Percentiles rank a stretch among this genome's conserved stretches.
phyloP scores from a whole-genome alignment of 1,139 yeast genomes.

The Geotrichum phurueaensis region DNA sequence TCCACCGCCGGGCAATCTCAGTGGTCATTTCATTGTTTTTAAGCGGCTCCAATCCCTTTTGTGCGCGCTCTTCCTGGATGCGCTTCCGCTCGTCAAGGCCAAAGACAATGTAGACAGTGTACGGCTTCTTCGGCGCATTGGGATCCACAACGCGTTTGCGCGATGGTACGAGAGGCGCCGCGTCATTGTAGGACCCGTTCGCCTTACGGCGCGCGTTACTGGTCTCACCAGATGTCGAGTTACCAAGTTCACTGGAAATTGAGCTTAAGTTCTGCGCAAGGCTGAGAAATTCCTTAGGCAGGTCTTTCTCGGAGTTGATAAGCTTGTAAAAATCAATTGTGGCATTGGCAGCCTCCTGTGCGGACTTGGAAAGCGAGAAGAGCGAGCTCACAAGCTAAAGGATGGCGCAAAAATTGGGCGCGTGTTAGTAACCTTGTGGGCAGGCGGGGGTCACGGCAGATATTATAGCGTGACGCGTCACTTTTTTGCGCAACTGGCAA shows the following conservation, averaged over 20 bases:
- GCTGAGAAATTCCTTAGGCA: conserved; percentile 18
- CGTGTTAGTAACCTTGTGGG: not conserved
- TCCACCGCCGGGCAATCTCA: conserved; percentile 76
- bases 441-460: not conserved
- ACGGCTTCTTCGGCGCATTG: conserved; percentile 48
- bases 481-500: not conserved
- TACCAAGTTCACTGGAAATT: conserved; percentile 21
- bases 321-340: conserved; percentile 64
- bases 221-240: conserved; percentile 2
- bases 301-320: conserved; percentile 8
- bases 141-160: conserved; percentile 37
- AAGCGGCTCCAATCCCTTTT: conserved; percentile 54
- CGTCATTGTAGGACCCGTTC: not conserved
- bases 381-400: conserved; percentile 62
- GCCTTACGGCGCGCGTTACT: conserved; percentile 1
- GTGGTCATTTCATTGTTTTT: conserved; percentile 73
- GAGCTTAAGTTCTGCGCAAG: conserved; percentile 32
- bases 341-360: conserved; percentile 73
- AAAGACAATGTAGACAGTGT: conserved; percentile 77
- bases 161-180: conserved; percentile 45
- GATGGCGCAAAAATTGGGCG: not conserved
- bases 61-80: conserved; percentile 59
- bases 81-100: conserved; percentile 38
- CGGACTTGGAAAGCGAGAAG: conserved; percentile 73
- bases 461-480: not conserved